phyloP scores from a whole-genome alignment of 2,329 filamentous ascomycete species.

The Fusarium vanettenii region DNA sequence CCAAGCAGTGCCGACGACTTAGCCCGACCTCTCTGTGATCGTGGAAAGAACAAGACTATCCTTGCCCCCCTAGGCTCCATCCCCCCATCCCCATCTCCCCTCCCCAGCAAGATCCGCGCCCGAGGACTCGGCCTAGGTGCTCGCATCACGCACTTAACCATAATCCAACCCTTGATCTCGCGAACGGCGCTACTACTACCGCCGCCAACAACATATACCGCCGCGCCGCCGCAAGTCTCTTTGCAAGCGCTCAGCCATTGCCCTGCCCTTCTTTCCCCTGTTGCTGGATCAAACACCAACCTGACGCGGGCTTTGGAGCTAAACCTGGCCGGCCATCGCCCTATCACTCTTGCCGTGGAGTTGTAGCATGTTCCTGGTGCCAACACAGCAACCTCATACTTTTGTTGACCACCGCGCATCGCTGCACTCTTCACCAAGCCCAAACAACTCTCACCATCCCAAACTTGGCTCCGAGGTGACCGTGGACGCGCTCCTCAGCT shows the following conservation, averaged over 20 bases:
- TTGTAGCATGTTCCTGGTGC: conserved; percentile 50
- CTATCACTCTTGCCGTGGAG: conserved; percentile 46
- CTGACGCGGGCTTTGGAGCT: conserved; percentile 49
- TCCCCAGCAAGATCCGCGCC: conserved; percentile 49
- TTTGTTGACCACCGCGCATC: conserved; percentile 44
- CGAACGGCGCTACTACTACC: conserved; percentile 49
- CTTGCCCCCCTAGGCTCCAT: conserved; percentile 45
- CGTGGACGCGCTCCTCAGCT: conserved; percentile 40
- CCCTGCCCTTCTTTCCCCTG: conserved; percentile 43
- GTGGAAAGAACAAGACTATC: conserved; percentile 45
- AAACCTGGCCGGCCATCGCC: conserved; percentile 46
- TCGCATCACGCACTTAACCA: conserved; percentile 49
- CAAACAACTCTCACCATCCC: conserved; percentile 12
- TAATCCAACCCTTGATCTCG: conserved; percentile 45
- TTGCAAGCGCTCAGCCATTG: conserved; percentile 46
- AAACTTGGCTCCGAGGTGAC: conserved; percentile 44
- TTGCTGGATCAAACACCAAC: conserved; percentile 44
- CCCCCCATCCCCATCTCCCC: conserved; percentile 40
- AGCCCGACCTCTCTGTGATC: conserved; percentile 47
- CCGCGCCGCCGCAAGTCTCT: conserved; percentile 48
- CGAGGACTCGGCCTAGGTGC: conserved; percentile 48
- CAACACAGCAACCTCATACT: conserved; percentile 48
- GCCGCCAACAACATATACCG: conserved; percentile 52
- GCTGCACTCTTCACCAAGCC: conserved; percentile 30
- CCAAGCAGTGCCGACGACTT: conserved; percentile 48